Conservation (phyloP, 73 alveolate species). For the Urostyla sp. region DNA sequence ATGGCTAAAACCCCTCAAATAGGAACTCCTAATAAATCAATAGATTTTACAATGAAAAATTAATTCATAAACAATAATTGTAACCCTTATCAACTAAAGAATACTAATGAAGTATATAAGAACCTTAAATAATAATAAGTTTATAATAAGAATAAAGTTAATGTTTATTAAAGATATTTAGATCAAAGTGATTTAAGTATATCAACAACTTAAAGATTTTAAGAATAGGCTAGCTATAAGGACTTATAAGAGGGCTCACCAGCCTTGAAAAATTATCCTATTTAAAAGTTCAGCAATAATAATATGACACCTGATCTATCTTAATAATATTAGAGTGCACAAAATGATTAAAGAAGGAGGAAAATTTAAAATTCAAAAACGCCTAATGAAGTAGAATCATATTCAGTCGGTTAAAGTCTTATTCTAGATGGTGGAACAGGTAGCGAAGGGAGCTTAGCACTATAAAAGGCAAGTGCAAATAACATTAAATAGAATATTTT, state of each 20-base stretch:
- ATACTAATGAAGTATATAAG: neutral
- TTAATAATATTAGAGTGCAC: neutral
- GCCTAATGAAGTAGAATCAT: slow-evolving; percentile 34
- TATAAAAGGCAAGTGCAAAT: neutral
- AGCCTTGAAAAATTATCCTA: neutral
- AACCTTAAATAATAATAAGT: neutral
- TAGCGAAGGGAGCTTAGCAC: slow-evolving; percentile 24
- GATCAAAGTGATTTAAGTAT: neutral
- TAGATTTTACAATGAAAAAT: slow-evolving; percentile 2
- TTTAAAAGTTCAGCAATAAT: neutral
- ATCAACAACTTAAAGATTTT: neutral
- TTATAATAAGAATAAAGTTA: slow-evolving; percentile 3
- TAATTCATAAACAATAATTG: neutral
- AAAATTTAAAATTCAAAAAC: neutral
- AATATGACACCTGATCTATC: neutral
- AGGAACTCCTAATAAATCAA: slow-evolving; percentile 38
- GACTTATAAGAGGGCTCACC: neutral
- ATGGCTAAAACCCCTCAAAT: slow-evolving; percentile 32
- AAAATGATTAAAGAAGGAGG: slow-evolving; percentile 15
- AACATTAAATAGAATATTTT: neutral
- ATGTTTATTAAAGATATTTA: neutral
- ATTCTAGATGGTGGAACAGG: slow-evolving; percentile 60
- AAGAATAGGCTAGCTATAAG: neutral
- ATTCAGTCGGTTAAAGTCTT: neutral
- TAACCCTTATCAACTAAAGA: slow-evolving; percentile 9